Evolutionary conservation across 192 early-diverging fungal species (phyloP).

Genomic region (Mortierella alpina): DNA sequence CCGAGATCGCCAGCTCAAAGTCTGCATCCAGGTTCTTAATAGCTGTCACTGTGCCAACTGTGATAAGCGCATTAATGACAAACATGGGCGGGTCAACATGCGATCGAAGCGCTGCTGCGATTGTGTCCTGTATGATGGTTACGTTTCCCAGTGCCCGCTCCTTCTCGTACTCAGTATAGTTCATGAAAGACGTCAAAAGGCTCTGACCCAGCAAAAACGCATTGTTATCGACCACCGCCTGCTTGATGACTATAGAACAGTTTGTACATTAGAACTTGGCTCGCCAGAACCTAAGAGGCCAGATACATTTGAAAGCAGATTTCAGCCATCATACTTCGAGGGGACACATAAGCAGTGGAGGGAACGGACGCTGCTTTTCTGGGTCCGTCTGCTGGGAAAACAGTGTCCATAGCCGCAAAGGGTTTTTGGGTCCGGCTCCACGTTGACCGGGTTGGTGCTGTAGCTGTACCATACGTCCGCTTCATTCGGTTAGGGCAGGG

Average conservation of each 20-base stretch:
- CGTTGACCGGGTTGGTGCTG: too few relatives aligned
- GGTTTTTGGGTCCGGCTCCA: too few relatives aligned
- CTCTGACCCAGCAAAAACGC: constrained; percentile 28
- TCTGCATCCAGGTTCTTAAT: constrained; percentile 16
- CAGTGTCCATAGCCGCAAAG: too few relatives aligned
- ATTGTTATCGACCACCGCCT: constrained; percentile 15
- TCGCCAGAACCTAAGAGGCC: too few relatives aligned
- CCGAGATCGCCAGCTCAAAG: constrained; percentile 26
- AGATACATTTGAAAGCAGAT: too few relatives aligned
- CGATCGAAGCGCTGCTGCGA: constrained; percentile 1
- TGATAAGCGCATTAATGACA: constrained; percentile 22
- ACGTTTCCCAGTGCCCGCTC: not conserved
- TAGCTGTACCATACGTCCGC: too few relatives aligned
- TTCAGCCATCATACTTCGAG: too few relatives aligned
- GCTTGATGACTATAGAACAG: constrained; percentile 2
- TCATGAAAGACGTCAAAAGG: constrained; percentile 4
- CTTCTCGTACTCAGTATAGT: not conserved
- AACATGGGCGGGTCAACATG: constrained; percentile 27
- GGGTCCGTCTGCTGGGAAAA: too few relatives aligned
- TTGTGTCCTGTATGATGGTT: not conserved
- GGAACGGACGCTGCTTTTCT: too few relatives aligned
- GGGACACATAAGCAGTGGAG: too few relatives aligned
- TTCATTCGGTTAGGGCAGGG: too few relatives aligned
- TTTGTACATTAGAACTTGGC: too few relatives aligned
- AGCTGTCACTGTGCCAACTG: constrained; percentile 18